Percentiles rank a stretch among this genome's conserved stretches.
These are phyloP conservation scores for Dioscorea alata DNA, from an alignment of 106 monocot species.

Conservation along the genomic window DNA sequence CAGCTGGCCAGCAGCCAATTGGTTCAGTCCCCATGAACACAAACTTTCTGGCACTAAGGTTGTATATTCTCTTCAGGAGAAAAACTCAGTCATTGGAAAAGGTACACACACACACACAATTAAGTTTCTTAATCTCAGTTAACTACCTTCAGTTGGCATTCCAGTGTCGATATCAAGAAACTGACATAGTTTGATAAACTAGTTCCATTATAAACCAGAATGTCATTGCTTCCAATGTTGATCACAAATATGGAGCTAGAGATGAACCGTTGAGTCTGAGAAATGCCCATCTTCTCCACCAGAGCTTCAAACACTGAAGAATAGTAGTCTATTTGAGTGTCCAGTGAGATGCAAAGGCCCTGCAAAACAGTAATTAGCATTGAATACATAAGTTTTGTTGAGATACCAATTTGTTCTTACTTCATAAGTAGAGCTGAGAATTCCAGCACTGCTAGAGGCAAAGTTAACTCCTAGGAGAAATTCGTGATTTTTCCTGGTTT, in stretches of 20 bases:
- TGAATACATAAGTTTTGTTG: background rate
- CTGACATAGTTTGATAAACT: background rate
- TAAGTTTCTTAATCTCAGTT: background rate
- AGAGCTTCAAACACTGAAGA: background rate
- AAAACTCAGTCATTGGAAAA: background rate
- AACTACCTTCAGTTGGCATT: background rate
- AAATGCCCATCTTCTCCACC: background rate
- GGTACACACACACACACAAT: background rate
- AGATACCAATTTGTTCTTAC: background rate
- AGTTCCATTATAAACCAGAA: background rate
- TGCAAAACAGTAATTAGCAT: background rate
- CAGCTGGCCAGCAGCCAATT: background rate
- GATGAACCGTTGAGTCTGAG: background rate
- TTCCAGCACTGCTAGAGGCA: no score
- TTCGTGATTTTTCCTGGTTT: no score
- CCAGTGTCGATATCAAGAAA: background rate
- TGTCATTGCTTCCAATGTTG: background rate
- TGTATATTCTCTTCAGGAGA: background rate
- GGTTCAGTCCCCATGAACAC: background rate
- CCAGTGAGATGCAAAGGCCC: background rate
- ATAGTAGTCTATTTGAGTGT: background rate
- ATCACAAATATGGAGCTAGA: background rate
- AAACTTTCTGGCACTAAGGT: background rate
- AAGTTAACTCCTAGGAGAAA: no score
- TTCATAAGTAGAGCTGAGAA: background rate